Evolutionary conservation across 2,329 filamentous ascomycete genomes (phyloP), one percentile per base, ranked within the genome.

Genomic region (Intubia oerlemansii): DNA sequence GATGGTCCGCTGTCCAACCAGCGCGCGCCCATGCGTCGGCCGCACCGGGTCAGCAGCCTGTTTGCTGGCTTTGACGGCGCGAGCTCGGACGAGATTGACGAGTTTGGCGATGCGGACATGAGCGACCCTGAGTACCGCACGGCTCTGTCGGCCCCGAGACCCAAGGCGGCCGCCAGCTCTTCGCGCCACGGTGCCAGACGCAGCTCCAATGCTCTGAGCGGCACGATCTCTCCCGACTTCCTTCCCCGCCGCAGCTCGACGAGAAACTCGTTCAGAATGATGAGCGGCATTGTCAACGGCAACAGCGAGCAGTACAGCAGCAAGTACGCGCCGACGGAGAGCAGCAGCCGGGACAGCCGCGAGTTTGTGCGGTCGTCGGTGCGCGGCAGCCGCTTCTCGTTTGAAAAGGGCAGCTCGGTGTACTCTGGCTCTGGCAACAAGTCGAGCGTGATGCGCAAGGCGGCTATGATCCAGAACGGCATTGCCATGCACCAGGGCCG

Each of bases 61-160:
- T 88, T 88, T 48, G 77, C 79, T 18, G 79, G 79, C 0, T 88
- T 90, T 39, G 78, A 85, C 26, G 67, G 66, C 10, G 59, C 57
- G 25, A 80, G 69, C 41, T 73, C 72, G 7, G 71, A 71, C 25
- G 72, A 78, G 31, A 56, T 45, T 3, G 67, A 73, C 23, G 67
- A 74, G 17, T 71, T 71, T 45, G 54, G 49, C 17, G 66, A 72
- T 34, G 54, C 47, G 4, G 68, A 76, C 27, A 36, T 65, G 35
- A 74, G 66, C 40, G 75, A 79, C 39, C 61, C 63, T 2, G 74
- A 80, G 39, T 77, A 62, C 45, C 57, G 62, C 33, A 77, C 71
- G 5, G 66, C 66, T 2, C 51, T 77, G 11, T 69, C 68, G 9
- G 69, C 70, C 0, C 72, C 70, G 1, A 62, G 54, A 19, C 66